Evolutionary conservation across 495 filamentous ascomycete genomes (phyloP).

Genomic region (Aspergillus conjunctus): DNA sequence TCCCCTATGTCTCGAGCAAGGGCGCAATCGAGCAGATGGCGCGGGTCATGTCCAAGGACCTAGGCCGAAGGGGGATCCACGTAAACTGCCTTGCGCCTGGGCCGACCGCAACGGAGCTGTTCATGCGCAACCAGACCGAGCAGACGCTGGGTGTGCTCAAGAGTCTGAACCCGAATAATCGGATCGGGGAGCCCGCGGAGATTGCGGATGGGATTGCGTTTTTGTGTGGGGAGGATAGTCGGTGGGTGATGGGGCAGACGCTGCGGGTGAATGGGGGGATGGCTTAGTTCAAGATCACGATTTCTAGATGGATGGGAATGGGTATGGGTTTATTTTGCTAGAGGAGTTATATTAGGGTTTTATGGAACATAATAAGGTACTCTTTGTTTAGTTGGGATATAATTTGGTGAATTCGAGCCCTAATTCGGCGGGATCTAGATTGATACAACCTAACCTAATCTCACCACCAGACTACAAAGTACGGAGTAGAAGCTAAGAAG

Average conservation of each 20-base stretch:
- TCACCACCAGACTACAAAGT: too few species aligned
- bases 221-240: conserved; percentile 7
- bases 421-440: too few species aligned
- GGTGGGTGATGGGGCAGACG: conserved; percentile 10
- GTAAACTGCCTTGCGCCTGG: conserved; percentile 59
- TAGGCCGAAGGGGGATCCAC: conserved; percentile 53
- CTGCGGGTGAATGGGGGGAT: conserved; percentile 11
- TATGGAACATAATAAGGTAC: too few species aligned
- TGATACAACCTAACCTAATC: too few species aligned
- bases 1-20: conserved; percentile 56
- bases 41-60: conserved; percentile 57
- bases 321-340: background rate
- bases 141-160: conserved; percentile 25
- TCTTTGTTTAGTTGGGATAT: too few species aligned
- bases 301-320: too few species aligned
- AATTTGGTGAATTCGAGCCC: too few species aligned
- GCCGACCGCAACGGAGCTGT: conserved; percentile 41
- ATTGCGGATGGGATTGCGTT: conserved; percentile 12
- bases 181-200: conserved; percentile 44
- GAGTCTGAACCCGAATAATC: conserved; percentile 40
- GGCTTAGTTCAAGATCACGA: too few species aligned
- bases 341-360: background rate
- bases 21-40: conserved; percentile 55
- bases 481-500: too few species aligned
- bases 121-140: conserved; percentile 40